Percentiles rank a stretch among this genome's conserved stretches.
phyloP scores from a whole-genome alignment of 495 filamentous ascomycete species.

The Apiosordaria backusii region DNA sequence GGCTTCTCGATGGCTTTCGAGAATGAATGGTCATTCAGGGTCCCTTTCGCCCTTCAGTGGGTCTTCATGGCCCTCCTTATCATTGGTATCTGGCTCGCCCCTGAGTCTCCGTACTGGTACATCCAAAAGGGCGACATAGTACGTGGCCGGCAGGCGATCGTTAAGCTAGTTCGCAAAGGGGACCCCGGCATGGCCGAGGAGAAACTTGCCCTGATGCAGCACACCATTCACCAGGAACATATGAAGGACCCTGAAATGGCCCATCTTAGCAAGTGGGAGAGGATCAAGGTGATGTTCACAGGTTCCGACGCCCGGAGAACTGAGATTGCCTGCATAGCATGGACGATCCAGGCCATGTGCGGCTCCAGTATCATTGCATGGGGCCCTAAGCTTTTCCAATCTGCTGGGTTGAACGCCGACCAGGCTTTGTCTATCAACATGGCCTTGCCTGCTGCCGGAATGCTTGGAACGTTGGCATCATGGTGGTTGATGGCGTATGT shows the following conservation, averaged over 20 bases:
- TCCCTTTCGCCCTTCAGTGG: conserved; percentile 65
- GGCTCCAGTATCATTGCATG: conserved; percentile 69
- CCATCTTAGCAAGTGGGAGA: conserved; percentile 29
- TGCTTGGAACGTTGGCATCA: conserved; percentile 49
- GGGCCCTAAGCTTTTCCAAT: conserved; percentile 65
- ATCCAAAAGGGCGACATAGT: conserved; percentile 56
- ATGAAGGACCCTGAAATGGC: conserved; percentile 39
- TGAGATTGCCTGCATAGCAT: conserved; percentile 63
- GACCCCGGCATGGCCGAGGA: conserved; percentile 52
- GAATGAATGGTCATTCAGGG: conserved; percentile 58
- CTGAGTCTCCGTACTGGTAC: conserved; percentile 77
- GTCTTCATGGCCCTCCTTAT: conserved; percentile 63
- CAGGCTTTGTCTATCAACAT: conserved; percentile 49
- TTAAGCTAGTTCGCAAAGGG: conserved; percentile 51
- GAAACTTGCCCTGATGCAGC: conserved; percentile 65
- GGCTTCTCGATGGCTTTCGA: conserved; percentile 43
- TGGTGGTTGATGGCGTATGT: conserved; percentile 50
- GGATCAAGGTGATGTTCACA: conserved; percentile 56
- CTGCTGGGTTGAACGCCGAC: conserved; percentile 56
- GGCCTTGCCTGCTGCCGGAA: conserved; percentile 43
- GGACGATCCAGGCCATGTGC: conserved; percentile 67
- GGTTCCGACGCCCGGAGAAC: conserved; percentile 65
- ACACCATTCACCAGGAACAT: conserved; percentile 60
- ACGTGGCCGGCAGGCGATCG: conserved; percentile 43
- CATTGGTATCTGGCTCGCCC: conserved; percentile 59